Percentiles rank a stretch among this genome's conserved stretches.
These are phyloP conservation scores for Truncatella angustata DNA, from an alignment of 2,329 filamentous ascomycete genomes.

Conservation along the genomic window DNA sequence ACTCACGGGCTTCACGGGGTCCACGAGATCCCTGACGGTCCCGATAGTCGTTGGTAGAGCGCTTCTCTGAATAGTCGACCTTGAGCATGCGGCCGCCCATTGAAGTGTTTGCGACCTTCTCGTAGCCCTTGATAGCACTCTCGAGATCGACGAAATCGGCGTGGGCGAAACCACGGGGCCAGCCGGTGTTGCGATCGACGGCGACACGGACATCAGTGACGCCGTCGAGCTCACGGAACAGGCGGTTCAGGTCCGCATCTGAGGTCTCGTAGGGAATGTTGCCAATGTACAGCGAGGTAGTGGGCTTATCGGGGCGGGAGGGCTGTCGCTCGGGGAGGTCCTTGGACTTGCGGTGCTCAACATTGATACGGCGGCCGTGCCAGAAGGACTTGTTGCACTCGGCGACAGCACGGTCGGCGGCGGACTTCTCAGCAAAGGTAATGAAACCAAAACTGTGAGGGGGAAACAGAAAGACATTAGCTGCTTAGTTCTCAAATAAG, in stretches of 20 bases:
- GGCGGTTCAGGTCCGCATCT: slow-evolving; percentile 74
- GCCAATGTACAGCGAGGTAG: slow-evolving; percentile 74
- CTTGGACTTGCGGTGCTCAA: slow-evolving; percentile 16
- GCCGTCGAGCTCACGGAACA: slow-evolving; percentile 70
- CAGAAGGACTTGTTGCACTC: slow-evolving; percentile 30
- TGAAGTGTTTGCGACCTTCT: slow-evolving; percentile 51
- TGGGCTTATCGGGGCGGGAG: slow-evolving; percentile 36
- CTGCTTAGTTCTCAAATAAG: too few relatives aligned
- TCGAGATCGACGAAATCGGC: slow-evolving; percentile 72
- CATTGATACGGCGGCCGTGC: slow-evolving; percentile 31
- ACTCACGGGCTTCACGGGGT: neutral
- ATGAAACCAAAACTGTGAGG: slow-evolving; percentile 27
- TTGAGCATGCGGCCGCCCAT: slow-evolving; percentile 67
- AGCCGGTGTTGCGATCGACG: slow-evolving; percentile 76
- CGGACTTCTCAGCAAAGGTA: slow-evolving; percentile 15
- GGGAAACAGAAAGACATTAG: neutral
- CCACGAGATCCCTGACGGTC: neutral
- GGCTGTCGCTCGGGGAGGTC: neutral
- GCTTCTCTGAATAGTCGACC: slow-evolving; percentile 56
- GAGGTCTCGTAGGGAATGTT: slow-evolving; percentile 86
- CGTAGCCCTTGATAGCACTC: slow-evolving; percentile 60
- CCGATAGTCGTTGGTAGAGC: neutral
- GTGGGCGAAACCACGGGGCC: slow-evolving; percentile 81
- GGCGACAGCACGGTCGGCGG: slow-evolving; percentile 20
- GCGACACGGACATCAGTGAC: slow-evolving; percentile 77